Conservation (phyloP, 2,329 filamentous ascomycete species). For the Tolypocladium album region DNA sequence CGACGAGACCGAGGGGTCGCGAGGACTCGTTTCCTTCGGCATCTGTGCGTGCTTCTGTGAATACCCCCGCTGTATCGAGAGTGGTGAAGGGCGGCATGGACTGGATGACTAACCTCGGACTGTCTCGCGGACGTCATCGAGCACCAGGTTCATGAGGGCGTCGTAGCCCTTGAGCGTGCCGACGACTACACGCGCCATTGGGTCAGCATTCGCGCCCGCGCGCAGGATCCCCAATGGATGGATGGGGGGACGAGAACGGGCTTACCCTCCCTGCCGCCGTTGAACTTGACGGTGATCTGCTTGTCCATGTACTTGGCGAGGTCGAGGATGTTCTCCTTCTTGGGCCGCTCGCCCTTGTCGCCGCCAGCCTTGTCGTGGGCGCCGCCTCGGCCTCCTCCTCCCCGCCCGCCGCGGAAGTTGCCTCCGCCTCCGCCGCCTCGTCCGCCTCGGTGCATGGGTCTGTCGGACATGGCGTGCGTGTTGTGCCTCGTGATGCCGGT, state of each 20-base stretch:
- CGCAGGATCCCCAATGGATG: slow-evolving; percentile 21
- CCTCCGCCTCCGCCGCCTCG: slow-evolving; percentile 20
- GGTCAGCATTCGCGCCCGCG: not conserved
- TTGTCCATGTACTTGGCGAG: slow-evolving; percentile 96
- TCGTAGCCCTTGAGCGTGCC: slow-evolving; percentile 93
- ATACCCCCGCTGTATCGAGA: not conserved
- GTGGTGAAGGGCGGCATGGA: not conserved
- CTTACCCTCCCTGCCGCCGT: slow-evolving; percentile 80
- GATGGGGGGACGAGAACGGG: not conserved
- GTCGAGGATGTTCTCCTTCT: slow-evolving; percentile 98
- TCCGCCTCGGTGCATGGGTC: slow-evolving; percentile 35
- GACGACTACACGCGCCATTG: not conserved
- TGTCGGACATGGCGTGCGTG: slow-evolving; percentile 33
- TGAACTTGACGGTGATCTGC: slow-evolving; percentile 91
- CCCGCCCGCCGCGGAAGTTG: slow-evolving; percentile 29
- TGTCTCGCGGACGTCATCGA: slow-evolving; percentile 87
- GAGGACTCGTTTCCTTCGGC: slow-evolving; percentile 84
- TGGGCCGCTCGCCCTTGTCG: slow-evolving; percentile 60
- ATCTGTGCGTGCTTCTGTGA: slow-evolving; percentile 41
- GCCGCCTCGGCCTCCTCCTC: slow-evolving; percentile 34
- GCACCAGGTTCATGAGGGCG: slow-evolving; percentile 92
- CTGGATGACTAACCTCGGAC: slow-evolving; percentile 57
- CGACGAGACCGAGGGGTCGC: slow-evolving; percentile 73
- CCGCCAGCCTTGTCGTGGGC: slow-evolving; percentile 25
- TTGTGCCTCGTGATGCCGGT: not conserved